These are phyloP conservation scores for Annulohypoxylon moriforme DNA, from an alignment of 495 filamentous ascomycete species.

Conservation along the genomic window DNA sequence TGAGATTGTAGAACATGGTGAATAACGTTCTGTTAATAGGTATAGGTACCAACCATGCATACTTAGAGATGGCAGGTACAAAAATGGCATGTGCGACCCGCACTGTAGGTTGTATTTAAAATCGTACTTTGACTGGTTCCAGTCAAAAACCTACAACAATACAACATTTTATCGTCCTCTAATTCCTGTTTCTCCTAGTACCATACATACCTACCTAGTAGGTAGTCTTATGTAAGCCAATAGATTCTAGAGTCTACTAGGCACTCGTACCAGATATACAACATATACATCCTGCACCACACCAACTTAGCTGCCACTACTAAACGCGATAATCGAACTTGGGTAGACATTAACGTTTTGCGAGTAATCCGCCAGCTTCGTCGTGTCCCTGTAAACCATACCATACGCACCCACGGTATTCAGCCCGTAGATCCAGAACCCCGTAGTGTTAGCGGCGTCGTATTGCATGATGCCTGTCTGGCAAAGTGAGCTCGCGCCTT, in stretches of 20 bases:
- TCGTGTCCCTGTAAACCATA: slow-evolving; percentile 61
- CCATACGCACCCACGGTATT: slow-evolving; percentile 62
- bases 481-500: slow-evolving; percentile 62
- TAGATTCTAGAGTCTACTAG: background rate
- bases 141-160: too few relatives aligned
- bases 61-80: too few relatives aligned
- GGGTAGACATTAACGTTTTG: slow-evolving; percentile 68
- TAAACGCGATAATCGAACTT: slow-evolving; percentile 64
- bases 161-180: too few relatives aligned
- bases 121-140: too few relatives aligned
- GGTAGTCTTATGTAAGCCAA: background rate
- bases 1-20: too few relatives aligned
- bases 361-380: slow-evolving; percentile 58
- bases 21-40: too few relatives aligned
- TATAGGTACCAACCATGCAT: too few relatives aligned
- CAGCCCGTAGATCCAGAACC: slow-evolving; percentile 60
- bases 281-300: background rate
- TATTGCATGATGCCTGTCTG: slow-evolving; percentile 69
- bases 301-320: slow-evolving; percentile 17
- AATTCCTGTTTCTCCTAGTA: too few relatives aligned
- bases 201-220: too few relatives aligned
- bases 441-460: slow-evolving; percentile 60
- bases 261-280: background rate
- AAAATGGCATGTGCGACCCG: too few relatives aligned
- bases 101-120: too few relatives aligned